Evolutionary conservation across 768 basidiomycete species (phyloP), one percentile per base, ranked within the genome.

Genomic region (Hypholoma sublateritium): DNA sequence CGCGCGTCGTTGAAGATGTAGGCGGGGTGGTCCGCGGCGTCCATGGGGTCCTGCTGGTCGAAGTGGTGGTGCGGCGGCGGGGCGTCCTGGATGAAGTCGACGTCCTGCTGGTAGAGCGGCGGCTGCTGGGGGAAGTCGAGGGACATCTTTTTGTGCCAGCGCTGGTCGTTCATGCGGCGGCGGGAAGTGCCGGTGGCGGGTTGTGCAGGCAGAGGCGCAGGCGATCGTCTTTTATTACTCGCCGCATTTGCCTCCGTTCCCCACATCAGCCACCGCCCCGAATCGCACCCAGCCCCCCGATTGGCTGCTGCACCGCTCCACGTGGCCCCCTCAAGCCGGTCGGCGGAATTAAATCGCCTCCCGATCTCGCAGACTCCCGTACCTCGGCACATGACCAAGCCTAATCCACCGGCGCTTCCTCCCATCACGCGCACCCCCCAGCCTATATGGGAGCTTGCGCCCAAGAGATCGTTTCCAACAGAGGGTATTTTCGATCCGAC

Each of bases 1-100:
- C 87, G 84, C 57, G 82, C 77, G 55, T 80, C 76, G 71, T 89
- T 89, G 50, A 91, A 70, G 69, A 87, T 83, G 71, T 89, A 91
- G 59, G 73, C 71, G 12, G 80, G 64, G 58, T 87, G 84, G 63
- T 89, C 87, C 49, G 77, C 60, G 60, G 70, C 67, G 57, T 75
- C 86, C 69, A 85, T 77, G 50, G 75, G 65, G 64, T 89, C 87
- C 43, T 74, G 44, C 67, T 81, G 76, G 77, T 67, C 64, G 47
- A 62, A 65, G 32, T 62, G 53, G 46, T 63, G 67, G 58, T 63
- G 64, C 37, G 59, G 61, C 24, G 47, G 52, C 17, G 44, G 52
- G n/a, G 57, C 53, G 28, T 24, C 55, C 51, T 58, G 59, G 9
- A 59, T 56, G 44, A 62, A 61, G 36, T 56, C 56, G 70, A 78